Evolutionary conservation across 192 early-diverging fungal genomes (phyloP), one percentile per base, ranked within the genome.

Genomic region (Podochytrium sp.): DNA sequence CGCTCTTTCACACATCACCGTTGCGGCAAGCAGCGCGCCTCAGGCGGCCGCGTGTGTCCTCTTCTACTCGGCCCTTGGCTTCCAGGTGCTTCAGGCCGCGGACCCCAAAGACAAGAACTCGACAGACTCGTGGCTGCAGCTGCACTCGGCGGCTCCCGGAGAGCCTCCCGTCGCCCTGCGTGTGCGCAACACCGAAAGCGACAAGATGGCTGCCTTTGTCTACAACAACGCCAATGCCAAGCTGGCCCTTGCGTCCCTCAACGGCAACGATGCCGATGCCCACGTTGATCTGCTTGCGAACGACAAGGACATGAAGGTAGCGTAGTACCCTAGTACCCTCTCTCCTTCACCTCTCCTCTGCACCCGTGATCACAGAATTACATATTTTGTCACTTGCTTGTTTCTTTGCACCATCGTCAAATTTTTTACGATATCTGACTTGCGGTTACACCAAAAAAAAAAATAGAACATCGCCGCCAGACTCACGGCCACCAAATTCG

Each of bases 61-160:
- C 7, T 90, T 90, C 71, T 92, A 92, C 73, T 51, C 65, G 18
- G 57, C 74, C 30, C 76, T 92, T 40, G 91, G 91, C 7, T 87
- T 90, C 58, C 76, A 74, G 52, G 79, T 78, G 1, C 79, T 91
- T 47, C 77, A 79, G 41, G 66, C 76, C 30, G 70, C 86, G 18
- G 55, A 78, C 50, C 74, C 73, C 2, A 73, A 76, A 50, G 53
- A 65, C n/a, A 76, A 71, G 33, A 79, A 83, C 27, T 55, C 73
- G 20, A 71, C 65, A 20, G 68, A 67, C 55, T 60, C 75, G 5
- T 90, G 88, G 86, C 79, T 92, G 50, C 87, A 88, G 58, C 71
- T 90, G 52, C 89, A 89, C 78, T 78, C 81, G 2, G 52, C 74
- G 10, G 52, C 74, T 10, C 53, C 80, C 2, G 55, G 18, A 29